Base-by-base conservation (phyloP, 2,329 filamentous ascomycete genomes). In the Rhynchosporium graminicola region DNA sequence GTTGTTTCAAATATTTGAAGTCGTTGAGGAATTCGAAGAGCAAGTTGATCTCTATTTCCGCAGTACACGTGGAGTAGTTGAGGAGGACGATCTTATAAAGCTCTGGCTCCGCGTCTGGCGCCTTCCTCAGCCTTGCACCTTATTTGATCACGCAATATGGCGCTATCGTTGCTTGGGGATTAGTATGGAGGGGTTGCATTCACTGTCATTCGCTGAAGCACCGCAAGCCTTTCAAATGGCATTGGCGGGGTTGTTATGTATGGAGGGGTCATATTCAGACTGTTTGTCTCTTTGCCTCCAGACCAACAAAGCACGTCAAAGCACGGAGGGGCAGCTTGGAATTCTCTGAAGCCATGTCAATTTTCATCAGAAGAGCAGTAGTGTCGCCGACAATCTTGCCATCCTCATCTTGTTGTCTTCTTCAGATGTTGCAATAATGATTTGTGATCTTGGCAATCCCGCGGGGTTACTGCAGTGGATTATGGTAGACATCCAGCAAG, bases 241-340 rank as follows among this genome's bases (percentile, higher is more conserved):
- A 33, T 52, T 51, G 33, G 50, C 33, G 50, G 50, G 50, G 33
- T 51, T 51, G 48, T 51, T 51, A 6, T 10, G 20, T 1, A 51
- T 36, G 48, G 50, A 52, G 50, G 50, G 46, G 26, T 48, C 28
- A 26, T 46, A 9, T 46, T 46, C n/a, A 20, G n/a, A 8, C n/a
- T n/a, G 20, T 20, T 46, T n/a, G 43, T 20, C 43, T n/a, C 43
- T 46, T 28, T 28, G 43, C 43, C 43, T 46, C 26, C 43, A 46
- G n/a, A 15, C 33, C 50, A 38, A n/a, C 33, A 40, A 40, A 52
- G 50, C 50, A 52, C 50, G 50, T 52, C 50, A 52, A 40, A 13
- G 50, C 50, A 52, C 50, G 50, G 50, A 31, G 33, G 50, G 50
- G 33, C n/a, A 26, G 13, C 9, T 33, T 20, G 43, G 26, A 15